Percentiles rank a stretch among this genome's conserved stretches.
These are phyloP conservation scores for Phellopilus nigrolimitatus DNA, from an alignment of 1,284 basidiomycete genomes.

Conservation along the genomic window DNA sequence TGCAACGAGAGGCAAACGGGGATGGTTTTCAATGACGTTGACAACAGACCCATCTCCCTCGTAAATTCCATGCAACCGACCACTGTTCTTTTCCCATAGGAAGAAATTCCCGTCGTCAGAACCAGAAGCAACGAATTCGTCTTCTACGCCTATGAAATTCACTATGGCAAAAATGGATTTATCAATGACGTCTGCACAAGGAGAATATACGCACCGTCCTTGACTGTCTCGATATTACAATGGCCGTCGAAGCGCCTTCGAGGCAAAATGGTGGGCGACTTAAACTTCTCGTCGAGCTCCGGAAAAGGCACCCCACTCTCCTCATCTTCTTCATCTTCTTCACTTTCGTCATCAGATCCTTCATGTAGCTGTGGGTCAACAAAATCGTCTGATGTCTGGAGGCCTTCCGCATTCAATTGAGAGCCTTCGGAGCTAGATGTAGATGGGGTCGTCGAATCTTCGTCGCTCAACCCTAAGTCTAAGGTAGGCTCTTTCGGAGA, in stretches of 20 bases:
- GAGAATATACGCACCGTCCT: constrained; percentile 67
- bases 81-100: constrained; percentile 74
- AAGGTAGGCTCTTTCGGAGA: constrained; percentile 6
- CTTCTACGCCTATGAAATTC: constrained; percentile 76
- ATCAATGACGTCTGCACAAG: not conserved
- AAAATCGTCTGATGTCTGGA: not conserved
- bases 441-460: not conserved
- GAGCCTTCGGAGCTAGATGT: no score
- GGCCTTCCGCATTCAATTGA: not conserved
- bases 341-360: constrained; percentile 21
- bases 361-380: constrained; percentile 29
- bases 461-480: not conserved
- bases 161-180: constrained; percentile 40
- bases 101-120: constrained; percentile 88
- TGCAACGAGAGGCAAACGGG: constrained; percentile 73
- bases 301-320: constrained; percentile 25
- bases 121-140: constrained; percentile 81
- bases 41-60: constrained; percentile 82
- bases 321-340: constrained; percentile 25
- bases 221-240: constrained; percentile 83
- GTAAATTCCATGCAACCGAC: constrained; percentile 67
- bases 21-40: constrained; percentile 86
- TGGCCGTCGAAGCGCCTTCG: constrained; percentile 65
- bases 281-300: constrained; percentile 22
- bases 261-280: constrained; percentile 52